A percentile compares a stretch with the other conserved stretches of the same genome.
Evolutionary conservation across 2,329 filamentous ascomycete genomes (phyloP).

Genomic region (Colletotrichum musicola): DNA sequence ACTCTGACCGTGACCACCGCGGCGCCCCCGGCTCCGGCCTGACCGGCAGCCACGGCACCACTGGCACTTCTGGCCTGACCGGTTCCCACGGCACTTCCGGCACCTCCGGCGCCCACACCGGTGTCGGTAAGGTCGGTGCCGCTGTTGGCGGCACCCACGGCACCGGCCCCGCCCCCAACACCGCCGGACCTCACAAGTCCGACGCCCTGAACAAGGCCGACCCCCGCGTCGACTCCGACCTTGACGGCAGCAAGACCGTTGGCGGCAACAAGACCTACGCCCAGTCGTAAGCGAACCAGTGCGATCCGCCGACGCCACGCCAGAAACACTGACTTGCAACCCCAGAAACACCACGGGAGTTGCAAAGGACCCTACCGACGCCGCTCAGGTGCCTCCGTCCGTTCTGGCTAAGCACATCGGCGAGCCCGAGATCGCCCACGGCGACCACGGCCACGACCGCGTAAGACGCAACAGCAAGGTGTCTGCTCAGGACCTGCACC

Average conservation of each 20-base stretch:
- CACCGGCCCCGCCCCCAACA: constrained; percentile 50
- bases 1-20: constrained; percentile 62
- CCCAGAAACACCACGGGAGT: constrained; percentile 33
- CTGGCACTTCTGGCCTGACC: constrained; percentile 40
- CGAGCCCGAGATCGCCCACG: constrained; percentile 59
- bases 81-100: constrained; percentile 45
- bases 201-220: constrained; percentile 68
- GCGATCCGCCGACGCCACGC: constrained; percentile 22
- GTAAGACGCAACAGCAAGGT: constrained; percentile 59
- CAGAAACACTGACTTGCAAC: constrained; percentile 39
- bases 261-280: constrained; percentile 65
- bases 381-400: constrained; percentile 69
- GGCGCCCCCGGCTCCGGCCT: constrained; percentile 38
- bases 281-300: constrained; percentile 50
- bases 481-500: constrained; percentile 62
- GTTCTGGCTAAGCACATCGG: constrained; percentile 62
- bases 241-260: constrained; percentile 66
- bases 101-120: constrained; percentile 49
- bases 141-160: constrained; percentile 40
- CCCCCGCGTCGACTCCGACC: constrained; percentile 67
- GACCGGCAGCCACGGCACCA: constrained; percentile 37
- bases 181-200: constrained; percentile 60
- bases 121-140: constrained; percentile 49
- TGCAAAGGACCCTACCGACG: constrained; percentile 64
- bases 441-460: constrained; percentile 57